Evolutionary conservation across 2,329 filamentous ascomycete species (phyloP), one percentile per base, ranked within the genome.

Genomic region (Cladosporium sp.): DNA sequence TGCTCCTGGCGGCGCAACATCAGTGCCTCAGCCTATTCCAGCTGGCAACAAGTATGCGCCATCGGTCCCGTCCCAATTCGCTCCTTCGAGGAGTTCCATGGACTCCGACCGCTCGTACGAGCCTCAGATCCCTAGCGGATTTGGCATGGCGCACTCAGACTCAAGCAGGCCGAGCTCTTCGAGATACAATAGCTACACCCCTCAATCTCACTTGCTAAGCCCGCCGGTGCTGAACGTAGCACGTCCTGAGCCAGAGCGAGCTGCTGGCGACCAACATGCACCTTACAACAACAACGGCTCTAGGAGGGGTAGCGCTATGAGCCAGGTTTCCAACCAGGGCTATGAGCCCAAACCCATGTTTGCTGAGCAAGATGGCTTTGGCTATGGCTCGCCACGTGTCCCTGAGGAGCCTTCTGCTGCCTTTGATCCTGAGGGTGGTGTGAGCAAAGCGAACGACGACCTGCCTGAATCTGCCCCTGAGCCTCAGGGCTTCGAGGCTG

Each of bases 81-180:
- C 69, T 50, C 66, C 33, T 29, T 75, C 76, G 28, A 74, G 78
- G 35, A 71, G 75, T 2, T 79, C 78, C 3, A 69, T 78, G 68
- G 79, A 80, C 35, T 79, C 78, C 1, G 73, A 76, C 50, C 69
- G 73, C 37, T 71, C 68, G 14, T 56, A 46, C 33, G 61, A 65
- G 21, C 61, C 62, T 33, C 57, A 66, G 33, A 52, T 66, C 14
- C 53, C 40, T 23, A 56, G 50, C 28, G 52, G 55, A 18, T 56
- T 64, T n/a, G 62, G 62, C 16, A 57, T 35, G 40, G n/a, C 31
- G 2, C 46, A 50, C 23, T 29, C 69, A 8, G 35, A 69, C 21
- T 64, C 65, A n/a, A 72, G 40, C 62, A 67, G 14, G 61, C 60
- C 65, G 16, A 69, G 70, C n/a, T 70, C 72, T 14, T 68, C 71